Evolutionary conservation across 139 green algal genomes (phyloP).

Genomic region (Volvox reticuliferus): DNA sequence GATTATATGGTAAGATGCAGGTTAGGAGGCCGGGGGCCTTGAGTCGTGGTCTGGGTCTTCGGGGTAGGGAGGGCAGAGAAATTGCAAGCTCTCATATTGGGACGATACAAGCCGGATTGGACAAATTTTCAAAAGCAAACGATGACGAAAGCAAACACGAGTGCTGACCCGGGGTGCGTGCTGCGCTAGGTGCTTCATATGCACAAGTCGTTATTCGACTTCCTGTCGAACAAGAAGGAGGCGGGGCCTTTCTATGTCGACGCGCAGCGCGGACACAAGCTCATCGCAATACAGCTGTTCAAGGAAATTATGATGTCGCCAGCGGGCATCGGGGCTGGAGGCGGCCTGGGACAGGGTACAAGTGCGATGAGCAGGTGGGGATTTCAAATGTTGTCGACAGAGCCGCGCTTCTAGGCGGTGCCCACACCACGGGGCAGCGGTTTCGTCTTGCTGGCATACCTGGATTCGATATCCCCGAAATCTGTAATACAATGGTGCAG

Average conservation of each 20-base stretch:
- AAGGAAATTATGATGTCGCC: slow-evolving; percentile 34
- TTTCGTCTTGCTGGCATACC: too few species aligned
- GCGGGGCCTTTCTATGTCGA: slow-evolving; percentile 25
- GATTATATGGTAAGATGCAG: slow-evolving; percentile 34
- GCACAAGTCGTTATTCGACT: slow-evolving; percentile 42
- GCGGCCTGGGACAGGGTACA: background rate
- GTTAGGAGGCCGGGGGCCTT: background rate
- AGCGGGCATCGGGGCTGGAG: background rate
- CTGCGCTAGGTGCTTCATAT: slow-evolving; percentile 23
- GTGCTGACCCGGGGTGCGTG: too few species aligned
- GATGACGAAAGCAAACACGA: too few species aligned
- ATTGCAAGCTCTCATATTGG: background rate
- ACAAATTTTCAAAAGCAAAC: too few species aligned
- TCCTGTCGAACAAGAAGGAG: slow-evolving; percentile 15
- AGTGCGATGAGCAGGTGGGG: background rate
- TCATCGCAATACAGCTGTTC: slow-evolving; percentile 38
- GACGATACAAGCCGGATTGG: too few species aligned
- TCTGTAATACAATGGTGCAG: too few species aligned
- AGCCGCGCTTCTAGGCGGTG: too few species aligned
- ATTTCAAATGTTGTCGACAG: too few species aligned
- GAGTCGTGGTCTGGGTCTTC: background rate
- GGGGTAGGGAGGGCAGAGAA: background rate
- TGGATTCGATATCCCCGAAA: too few species aligned
- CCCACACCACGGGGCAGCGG: too few species aligned
- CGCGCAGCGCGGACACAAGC: slow-evolving; percentile 34